Conservation (phyloP, 306 rosid genomes). For the Comarum palustre region DNA sequence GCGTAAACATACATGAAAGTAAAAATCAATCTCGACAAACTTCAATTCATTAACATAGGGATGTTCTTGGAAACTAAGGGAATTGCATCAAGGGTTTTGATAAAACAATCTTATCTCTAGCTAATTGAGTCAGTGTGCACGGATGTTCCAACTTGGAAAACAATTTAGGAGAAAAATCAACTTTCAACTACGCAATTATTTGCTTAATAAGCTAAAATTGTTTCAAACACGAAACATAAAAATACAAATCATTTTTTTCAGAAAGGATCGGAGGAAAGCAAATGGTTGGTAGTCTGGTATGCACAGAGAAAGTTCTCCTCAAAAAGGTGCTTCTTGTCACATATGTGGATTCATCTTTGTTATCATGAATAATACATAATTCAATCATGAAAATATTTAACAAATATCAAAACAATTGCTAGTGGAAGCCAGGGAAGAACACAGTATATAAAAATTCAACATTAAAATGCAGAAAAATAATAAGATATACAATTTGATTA, state of each 20-base stretch:
- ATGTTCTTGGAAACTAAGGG: background rate
- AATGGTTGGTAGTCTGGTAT: slow-evolving; percentile 22
- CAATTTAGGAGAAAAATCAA: slow-evolving; percentile 35
- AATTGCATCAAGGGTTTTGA: background rate
- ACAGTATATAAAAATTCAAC: background rate
- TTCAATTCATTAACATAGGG: background rate
- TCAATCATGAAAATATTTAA: background rate
- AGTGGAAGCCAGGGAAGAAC: slow-evolving; percentile 29
- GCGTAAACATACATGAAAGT: background rate
- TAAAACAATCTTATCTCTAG: slow-evolving; percentile 17
- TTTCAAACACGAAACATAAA: background rate
- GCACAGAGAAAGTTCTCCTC: slow-evolving; percentile 20
- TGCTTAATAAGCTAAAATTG: background rate
- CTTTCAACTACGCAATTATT: background rate
- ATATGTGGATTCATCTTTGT: slow-evolving; percentile 1
- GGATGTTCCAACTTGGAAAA: slow-evolving; percentile 51
- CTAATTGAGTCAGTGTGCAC: slow-evolving; percentile 22
- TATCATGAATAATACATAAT: background rate
- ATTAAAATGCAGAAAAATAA: background rate
- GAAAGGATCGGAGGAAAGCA: slow-evolving; percentile 18
- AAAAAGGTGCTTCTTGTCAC: slow-evolving; percentile 48
- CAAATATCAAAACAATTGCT: slow-evolving; percentile 14
- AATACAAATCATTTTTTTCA: background rate
- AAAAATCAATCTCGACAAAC: background rate
- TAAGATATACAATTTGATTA: slow-evolving; percentile 2